Base-by-base conservation (phyloP, 1,284 basidiomycete species). In the Marasmius sp. region DNA sequence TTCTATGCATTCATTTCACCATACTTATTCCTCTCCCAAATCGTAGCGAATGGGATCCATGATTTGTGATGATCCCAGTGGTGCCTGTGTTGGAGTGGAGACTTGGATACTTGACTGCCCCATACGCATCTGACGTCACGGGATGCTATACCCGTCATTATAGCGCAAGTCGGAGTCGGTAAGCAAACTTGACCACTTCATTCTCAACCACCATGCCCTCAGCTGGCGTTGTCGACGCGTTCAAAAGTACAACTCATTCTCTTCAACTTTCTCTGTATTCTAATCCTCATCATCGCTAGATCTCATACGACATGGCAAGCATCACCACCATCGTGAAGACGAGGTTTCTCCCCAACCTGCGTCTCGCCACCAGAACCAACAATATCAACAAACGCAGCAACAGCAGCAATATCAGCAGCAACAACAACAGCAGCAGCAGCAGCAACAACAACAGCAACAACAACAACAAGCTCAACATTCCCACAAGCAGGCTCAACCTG, bases 281-380 rank as follows among this genome's bases (percentile, higher is more conserved):
- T 50, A 54, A 58, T 48, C 39, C 65, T 47, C 41, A n/a, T 43
- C 39, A 43, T 37, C 65, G 58, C 60, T 67, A 93, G 93, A 93
- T 79, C 89, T 96, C 71, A 92, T 95, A 64, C 85, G 94, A 68
- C 91, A 94, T 77, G 91, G 91, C 72, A 92, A 91, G 77, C 85
- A 91, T 70, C 87, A 90, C 66, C 77, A 80, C 62, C 68, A 66
- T 57, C 69, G 68, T 64, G 75, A 75, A 58, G 74, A 75, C 37
- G 52, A 54, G 14, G 52, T 54, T 5, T 70, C 68, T 60, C 57
- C 75, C 59, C 59, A 67, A 18, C 57, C 68, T 63, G 67, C 22
- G 38, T 63, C 53, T 45, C 65, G 57, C 33, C 61, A 71, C 63
- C 74, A 75, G 63, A 47, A 57, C 65, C 57, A 53, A 34, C 49